Evolutionary conservation across 2,329 filamentous ascomycete genomes (phyloP), one percentile per base, ranked within the genome.

Genomic region (Juglanconis juglandina): DNA sequence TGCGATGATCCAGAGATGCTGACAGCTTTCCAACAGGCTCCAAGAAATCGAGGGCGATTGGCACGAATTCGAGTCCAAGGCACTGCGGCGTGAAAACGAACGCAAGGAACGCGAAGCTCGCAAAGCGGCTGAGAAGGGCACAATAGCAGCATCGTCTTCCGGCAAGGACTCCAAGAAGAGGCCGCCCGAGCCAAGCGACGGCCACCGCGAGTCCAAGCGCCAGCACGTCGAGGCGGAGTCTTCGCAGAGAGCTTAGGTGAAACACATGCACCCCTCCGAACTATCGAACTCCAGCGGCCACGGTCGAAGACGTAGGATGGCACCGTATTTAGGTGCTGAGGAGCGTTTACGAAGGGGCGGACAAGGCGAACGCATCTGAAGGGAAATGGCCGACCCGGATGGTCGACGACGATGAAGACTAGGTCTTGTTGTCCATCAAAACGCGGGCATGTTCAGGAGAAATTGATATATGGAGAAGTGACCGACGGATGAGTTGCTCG

Each of bases 31-130:
- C 42, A 51, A 61, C 64, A 91, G 90, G 69, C 83, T 99, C 53
- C 87, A 88, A 62, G 80, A 87, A 53, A 82, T 99, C 35, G 86
- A 95, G 68, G 95, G 95, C 30, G 95, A 99, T 68, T 99, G 95
- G 95, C 95, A 99, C 71, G 95, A 99, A 72, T 96, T 98, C 69
- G 95, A 99, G 77, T 96, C 92, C 59, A 99, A 99, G 77, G 93
- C 92, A 14, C 81, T 96, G 33, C 84, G 95, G 37, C 95, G 95
- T 67, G 93, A 97, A 73, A 94, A 92, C 67, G 91, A 95, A 72
- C 85, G 85, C 58, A 81, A 79, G 63, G 82, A 85, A 34, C 77
- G 80, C 59, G 82, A 85, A 57, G 81, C 80, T 7, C 76, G 77
- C 4, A 78, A 76, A 5, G 74, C 73, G 47, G 75, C 77, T 0